Evolutionary conservation across 1,284 basidiomycete genomes (phyloP), one percentile per base, ranked within the genome.

Genomic region (Moniliella sp.): DNA sequence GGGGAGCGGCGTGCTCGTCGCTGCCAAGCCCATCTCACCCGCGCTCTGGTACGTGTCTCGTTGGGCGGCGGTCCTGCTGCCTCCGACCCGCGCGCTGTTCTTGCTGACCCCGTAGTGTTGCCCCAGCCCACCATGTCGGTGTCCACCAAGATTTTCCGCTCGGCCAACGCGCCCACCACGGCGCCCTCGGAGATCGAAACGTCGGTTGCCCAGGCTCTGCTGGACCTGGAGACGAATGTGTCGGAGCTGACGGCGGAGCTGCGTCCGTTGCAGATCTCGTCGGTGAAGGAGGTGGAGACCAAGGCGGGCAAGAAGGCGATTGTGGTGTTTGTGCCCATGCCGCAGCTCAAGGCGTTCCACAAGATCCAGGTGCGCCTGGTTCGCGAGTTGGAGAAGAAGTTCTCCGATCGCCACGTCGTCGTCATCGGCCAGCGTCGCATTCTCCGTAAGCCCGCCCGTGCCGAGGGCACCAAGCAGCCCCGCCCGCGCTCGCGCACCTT

Each of bases 301-400:
- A 84, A 86, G 62, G 91, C 88, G 52, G 61, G 61, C 46, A 94
- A 93, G 73, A 97, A 94, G 72, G 91, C 91, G 34, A 88, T 97
- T 56, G 83, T 97, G 47, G 70, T 99, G 66, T 99, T 99, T 61
- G 86, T 97, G 37, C 91, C 91, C 45, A 78, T 93, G 39, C 84
- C 88, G 53, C 82, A 88, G 68, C 66, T 91, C 66, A 94, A 93
- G 71, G 91, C 88, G 27, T 99, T 88, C 78, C 82, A 80, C 71
- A 97, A 91, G 69, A 72, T 97, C 57, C 91, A 97, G 70, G 75
- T 75, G 64, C n/a, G n/a, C 65, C 76, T 97, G 62, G 93, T 84
- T 48, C 78, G 86, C 43, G 88, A 99, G 66, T 74, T 99, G 61
- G 91, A 97, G 75, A 99, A 99, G 75, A 97, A 97, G 69, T 94